Conservation (phyloP, 129 eudicot species). For the Escallonia rubra region DNA sequence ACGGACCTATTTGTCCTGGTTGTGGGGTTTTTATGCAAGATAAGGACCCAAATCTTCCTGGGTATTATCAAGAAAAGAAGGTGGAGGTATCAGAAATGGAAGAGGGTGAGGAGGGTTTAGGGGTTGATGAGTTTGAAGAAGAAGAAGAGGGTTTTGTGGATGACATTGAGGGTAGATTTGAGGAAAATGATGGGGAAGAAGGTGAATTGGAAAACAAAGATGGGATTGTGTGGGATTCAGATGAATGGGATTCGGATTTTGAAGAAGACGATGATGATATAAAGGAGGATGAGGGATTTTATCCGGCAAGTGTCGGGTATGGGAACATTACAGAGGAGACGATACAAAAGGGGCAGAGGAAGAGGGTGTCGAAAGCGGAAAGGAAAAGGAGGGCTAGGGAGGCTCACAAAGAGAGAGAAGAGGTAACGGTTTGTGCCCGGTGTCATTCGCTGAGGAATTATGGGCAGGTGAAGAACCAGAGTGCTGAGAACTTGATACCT, state of each 20-base stretch:
- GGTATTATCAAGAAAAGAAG: constrained; percentile 72
- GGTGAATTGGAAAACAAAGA: constrained; percentile 30
- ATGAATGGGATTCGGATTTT: constrained; percentile 54
- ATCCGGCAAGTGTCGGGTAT: constrained; percentile 71
- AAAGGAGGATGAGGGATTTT: constrained; percentile 65
- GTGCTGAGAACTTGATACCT: constrained; percentile 85
- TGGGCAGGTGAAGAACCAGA: constrained; percentile 84
- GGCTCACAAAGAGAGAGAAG: constrained; percentile 58
- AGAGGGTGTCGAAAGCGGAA: constrained; percentile 67
- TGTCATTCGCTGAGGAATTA: constrained; percentile 90
- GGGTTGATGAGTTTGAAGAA: constrained; percentile 26
- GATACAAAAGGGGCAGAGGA: constrained; percentile 49
- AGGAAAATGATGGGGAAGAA: constrained; percentile 27
- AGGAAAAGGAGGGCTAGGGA: constrained; percentile 70
- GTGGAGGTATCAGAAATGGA: constrained; percentile 18
- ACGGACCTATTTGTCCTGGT: constrained; percentile 87
- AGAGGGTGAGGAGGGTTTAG: constrained; percentile 26
- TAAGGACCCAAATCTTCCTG: constrained; percentile 72
- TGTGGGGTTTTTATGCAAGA: constrained; percentile 99
- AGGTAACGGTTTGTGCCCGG: constrained; percentile 88
- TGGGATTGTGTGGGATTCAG: constrained; percentile 56
- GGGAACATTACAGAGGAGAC: constrained; percentile 81
- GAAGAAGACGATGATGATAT: constrained; percentile 51
- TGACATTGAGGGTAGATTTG: constrained; percentile 26
- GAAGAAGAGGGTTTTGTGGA: constrained; percentile 40